Percentiles rank a stretch among this genome's conserved stretches.
Conservation (phyloP, 306 rosid species). For the Vigna reflexopilosa region DNA sequence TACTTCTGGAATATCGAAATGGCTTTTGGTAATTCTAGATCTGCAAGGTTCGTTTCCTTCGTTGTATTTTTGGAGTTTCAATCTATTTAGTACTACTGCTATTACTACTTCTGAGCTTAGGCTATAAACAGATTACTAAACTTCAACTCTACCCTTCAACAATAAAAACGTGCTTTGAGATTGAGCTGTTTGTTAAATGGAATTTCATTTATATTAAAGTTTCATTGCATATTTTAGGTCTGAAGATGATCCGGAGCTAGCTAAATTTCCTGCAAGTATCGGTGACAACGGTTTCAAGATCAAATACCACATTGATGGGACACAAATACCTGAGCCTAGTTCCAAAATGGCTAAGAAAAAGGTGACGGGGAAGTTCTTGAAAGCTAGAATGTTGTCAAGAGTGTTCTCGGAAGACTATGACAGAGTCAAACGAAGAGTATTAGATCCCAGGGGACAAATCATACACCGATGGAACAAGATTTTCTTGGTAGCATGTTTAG, state of each 20-base stretch:
- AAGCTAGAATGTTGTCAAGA: conserved; percentile 55
- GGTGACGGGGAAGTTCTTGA: conserved; percentile 48
- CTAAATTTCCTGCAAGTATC: conserved; percentile 28
- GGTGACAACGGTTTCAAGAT: conserved; percentile 42
- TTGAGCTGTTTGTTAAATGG: neutral
- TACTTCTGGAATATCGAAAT: conserved; percentile 47
- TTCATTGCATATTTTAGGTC: conserved; percentile 44
- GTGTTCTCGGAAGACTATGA: conserved; percentile 68
- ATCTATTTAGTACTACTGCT: neutral
- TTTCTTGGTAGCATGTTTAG: conserved; percentile 55
- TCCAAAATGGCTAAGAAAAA: conserved; percentile 41
- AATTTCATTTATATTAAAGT: neutral
- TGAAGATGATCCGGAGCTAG: conserved; percentile 54
- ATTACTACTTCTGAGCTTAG: neutral
- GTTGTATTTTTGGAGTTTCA: neutral
- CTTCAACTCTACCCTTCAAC: conserved; percentile 4
- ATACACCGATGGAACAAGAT: conserved; percentile 61
- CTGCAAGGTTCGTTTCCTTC: conserved; percentile 61
- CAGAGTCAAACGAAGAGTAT: conserved; percentile 47
- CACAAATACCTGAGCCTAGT: conserved; percentile 51
- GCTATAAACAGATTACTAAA: neutral
- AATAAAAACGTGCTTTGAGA: conserved; percentile 13
- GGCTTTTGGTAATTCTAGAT: conserved; percentile 74
- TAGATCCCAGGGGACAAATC: conserved; percentile 62
- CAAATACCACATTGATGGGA: conserved; percentile 61